phyloP scores from a whole-genome alignment of 1,139 yeast genomes.

The Nakaseomyces nivariensis region DNA sequence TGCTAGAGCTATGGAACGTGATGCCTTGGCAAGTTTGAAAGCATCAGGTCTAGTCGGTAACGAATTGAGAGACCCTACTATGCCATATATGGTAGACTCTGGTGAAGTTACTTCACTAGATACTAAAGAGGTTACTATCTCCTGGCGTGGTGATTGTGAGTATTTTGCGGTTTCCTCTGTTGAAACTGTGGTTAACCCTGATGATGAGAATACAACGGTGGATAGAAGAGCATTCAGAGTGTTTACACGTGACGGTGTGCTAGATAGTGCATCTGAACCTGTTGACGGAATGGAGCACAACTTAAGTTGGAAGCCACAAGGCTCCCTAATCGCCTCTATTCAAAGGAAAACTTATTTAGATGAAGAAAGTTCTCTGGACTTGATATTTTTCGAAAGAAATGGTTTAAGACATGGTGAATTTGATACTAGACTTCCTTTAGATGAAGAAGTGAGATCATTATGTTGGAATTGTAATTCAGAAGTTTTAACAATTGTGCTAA shows the following conservation, averaged over 20 bases:
- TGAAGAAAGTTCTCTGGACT: slow-evolving; percentile 33
- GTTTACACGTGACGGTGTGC: slow-evolving; percentile 64
- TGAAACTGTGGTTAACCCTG: slow-evolving; percentile 35
- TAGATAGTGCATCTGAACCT: slow-evolving; percentile 85
- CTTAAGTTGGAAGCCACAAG: slow-evolving; percentile 86
- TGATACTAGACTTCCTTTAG: slow-evolving; percentile 50
- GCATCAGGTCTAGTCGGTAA: slow-evolving; percentile 61
- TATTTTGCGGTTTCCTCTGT: slow-evolving; percentile 60
- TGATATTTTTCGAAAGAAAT: slow-evolving; percentile 84
- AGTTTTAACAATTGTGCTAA: slow-evolving; percentile 56
- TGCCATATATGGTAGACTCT: slow-evolving; percentile 58
- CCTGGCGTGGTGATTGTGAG: slow-evolving; percentile 97
- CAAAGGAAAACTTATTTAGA: slow-evolving; percentile 39
- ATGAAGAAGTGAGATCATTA: slow-evolving; percentile 41
- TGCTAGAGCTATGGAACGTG: slow-evolving; percentile 70
- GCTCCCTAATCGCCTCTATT: slow-evolving; percentile 74
- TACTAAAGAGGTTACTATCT: slow-evolving; percentile 37
- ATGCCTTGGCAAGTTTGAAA: slow-evolving; percentile 37
- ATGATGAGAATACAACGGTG: slow-evolving; percentile 32
- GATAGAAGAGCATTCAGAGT: slow-evolving; percentile 76
- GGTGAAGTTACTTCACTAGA: slow-evolving; percentile 57
- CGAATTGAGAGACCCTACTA: slow-evolving; percentile 83
- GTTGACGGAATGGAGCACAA: slow-evolving; percentile 69
- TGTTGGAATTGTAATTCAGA: slow-evolving; percentile 84
- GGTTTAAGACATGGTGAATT: slow-evolving; percentile 90